Percentiles rank a stretch among this genome's conserved stretches.
phyloP scores from a whole-genome alignment of 1,284 basidiomycete species.

The Exobasidium cylindrosporum region DNA sequence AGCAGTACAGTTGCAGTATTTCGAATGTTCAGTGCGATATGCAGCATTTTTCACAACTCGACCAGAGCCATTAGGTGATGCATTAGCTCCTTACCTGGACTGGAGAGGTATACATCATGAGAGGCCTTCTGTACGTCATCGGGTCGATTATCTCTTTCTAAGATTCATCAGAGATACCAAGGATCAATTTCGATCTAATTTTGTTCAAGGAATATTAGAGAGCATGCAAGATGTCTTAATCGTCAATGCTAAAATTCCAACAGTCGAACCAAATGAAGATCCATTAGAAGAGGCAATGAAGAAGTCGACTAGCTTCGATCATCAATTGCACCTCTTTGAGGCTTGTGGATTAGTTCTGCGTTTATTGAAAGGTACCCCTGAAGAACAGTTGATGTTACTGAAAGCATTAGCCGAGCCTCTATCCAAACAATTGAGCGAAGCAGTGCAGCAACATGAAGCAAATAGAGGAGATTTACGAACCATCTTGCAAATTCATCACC shows the following conservation, averaged over 20 bases:
- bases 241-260: slow-evolving; percentile 58
- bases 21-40: slow-evolving; percentile 88
- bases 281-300: slow-evolving; percentile 73
- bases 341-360: slow-evolving; percentile 81
- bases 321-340: slow-evolving; percentile 94
- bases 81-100: slow-evolving; percentile 85
- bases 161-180: slow-evolving; percentile 84
- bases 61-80: slow-evolving; percentile 68
- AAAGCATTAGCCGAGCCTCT: slow-evolving; percentile 75
- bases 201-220: slow-evolving; percentile 60
- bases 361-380: slow-evolving; percentile 65
- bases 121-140: slow-evolving; percentile 69
- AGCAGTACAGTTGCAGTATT: slow-evolving; percentile 86
- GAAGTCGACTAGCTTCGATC: slow-evolving; percentile 73
- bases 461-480: slow-evolving; percentile 64
- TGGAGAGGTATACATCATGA: slow-evolving; percentile 83
- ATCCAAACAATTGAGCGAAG: slow-evolving; percentile 71
- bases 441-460: slow-evolving; percentile 61
- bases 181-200: slow-evolving; percentile 72
- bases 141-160: slow-evolving; percentile 88
- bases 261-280: slow-evolving; percentile 64
- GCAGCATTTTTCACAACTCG: slow-evolving; percentile 86
- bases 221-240: slow-evolving; percentile 59
- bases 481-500: slow-evolving; percentile 87
- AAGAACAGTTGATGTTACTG: slow-evolving; percentile 68